Conservation (phyloP, 768 basidiomycete genomes). For the Boletellus ananiceps region DNA sequence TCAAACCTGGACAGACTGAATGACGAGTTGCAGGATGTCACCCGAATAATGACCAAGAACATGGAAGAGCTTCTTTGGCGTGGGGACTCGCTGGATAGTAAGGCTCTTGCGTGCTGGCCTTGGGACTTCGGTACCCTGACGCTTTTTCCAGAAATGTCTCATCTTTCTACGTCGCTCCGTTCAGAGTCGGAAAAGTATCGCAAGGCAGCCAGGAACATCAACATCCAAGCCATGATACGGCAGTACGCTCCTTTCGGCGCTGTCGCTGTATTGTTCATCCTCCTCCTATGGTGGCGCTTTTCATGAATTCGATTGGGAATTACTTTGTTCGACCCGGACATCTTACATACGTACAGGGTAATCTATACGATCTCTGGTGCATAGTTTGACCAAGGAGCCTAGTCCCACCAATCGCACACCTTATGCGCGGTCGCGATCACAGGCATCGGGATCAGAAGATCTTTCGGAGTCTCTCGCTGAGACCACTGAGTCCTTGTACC, state of each 20-base stretch:
- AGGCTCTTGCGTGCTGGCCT: slow-evolving; percentile 27
- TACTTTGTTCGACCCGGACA: slow-evolving; percentile 15
- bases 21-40: slow-evolving; percentile 96
- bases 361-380: slow-evolving; percentile 22
- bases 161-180: slow-evolving; percentile 87
- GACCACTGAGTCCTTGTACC: too few species aligned
- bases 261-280: slow-evolving; percentile 70
- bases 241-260: slow-evolving; percentile 94
- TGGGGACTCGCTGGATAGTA: slow-evolving; percentile 94
- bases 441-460: too few species aligned
- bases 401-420: background rate
- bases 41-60: slow-evolving; percentile 99
- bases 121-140: background rate
- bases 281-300: slow-evolving; percentile 79
- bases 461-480: too few species aligned
- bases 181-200: slow-evolving; percentile 98
- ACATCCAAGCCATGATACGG: slow-evolving; percentile 87
- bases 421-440: background rate
- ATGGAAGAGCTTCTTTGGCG: slow-evolving; percentile 99
- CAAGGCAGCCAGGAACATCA: slow-evolving; percentile 92
- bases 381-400: background rate
- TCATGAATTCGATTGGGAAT: slow-evolving; percentile 34
- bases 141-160: slow-evolving; percentile 78
- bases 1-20: slow-evolving; percentile 84
- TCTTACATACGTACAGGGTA: slow-evolving; percentile 24